A percentile compares a stretch with the other conserved stretches of the same genome.
Evolutionary conservation across 257 asterid species (phyloP).

Genomic region (Lycium barbarum): DNA sequence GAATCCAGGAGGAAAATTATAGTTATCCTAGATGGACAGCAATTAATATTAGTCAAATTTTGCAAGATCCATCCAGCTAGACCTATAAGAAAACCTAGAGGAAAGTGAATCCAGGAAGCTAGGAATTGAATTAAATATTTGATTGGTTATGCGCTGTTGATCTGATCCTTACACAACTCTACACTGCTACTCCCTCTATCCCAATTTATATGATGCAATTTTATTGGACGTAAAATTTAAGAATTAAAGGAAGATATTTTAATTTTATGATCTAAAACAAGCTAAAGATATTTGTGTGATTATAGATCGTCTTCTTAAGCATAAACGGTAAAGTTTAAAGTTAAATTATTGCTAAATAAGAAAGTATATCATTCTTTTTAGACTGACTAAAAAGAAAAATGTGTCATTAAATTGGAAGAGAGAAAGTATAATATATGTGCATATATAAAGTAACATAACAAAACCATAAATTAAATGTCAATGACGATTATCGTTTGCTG

Average conservation of each 20-base stretch:
- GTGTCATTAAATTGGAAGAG: too few relatives aligned
- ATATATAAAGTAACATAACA: background rate
- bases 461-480: background rate
- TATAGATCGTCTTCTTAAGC: too few relatives aligned
- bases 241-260: too few relatives aligned
- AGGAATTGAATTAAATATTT: background rate
- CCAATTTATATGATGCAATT: too few relatives aligned
- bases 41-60: background rate
- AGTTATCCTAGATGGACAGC: background rate
- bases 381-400: too few relatives aligned
- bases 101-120: background rate
- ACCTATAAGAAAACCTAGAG: background rate
- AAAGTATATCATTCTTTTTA: too few relatives aligned
- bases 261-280: too few relatives aligned
- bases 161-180: background rate
- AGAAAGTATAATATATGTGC: background rate
- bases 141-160: background rate
- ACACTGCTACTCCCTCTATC: too few relatives aligned
- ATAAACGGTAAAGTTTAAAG: too few relatives aligned
- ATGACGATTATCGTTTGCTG: background rate
- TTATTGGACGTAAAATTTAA: too few relatives aligned
- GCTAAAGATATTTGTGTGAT: too few relatives aligned
- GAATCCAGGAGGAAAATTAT: conserved; percentile 1
- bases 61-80: background rate
- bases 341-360: too few relatives aligned